Percentiles rank a stretch among this genome's conserved stretches.
phyloP scores from a whole-genome alignment of 108 stramenopile genomes.

The Pseudonitzschia delicatissima region DNA sequence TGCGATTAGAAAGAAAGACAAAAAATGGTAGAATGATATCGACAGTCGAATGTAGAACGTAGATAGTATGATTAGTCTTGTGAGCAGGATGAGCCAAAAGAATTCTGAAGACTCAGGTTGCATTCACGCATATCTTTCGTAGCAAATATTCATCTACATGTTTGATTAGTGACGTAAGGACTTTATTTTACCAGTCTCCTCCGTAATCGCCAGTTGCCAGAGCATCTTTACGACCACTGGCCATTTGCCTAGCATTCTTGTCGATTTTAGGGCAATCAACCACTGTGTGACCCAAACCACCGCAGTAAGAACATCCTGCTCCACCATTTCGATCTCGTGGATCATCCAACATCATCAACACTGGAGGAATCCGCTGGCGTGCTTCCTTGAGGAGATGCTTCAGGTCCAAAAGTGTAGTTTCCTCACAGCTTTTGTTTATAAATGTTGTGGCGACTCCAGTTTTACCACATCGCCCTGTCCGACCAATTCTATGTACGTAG shows the following conservation, averaged over 20 bases:
- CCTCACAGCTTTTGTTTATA: conserved; percentile 94
- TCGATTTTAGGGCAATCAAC: conserved; percentile 99
- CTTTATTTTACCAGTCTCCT: conserved; percentile 88
- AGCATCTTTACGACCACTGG: conserved; percentile 86
- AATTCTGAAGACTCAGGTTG: too few species aligned
- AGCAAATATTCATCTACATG: too few species aligned
- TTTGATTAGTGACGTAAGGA: too few species aligned
- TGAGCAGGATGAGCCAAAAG: too few species aligned
- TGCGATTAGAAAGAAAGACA: too few species aligned
- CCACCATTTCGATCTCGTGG: conserved; percentile 81
- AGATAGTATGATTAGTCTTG: too few species aligned
- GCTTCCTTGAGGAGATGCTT: conserved; percentile 98
- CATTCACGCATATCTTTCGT: too few species aligned
- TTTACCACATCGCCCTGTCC: conserved; percentile 98
- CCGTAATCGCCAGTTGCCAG: conserved; percentile 87
- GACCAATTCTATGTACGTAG: conserved; percentile 94
- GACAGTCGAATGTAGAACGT: too few species aligned
- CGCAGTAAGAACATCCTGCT: conserved; percentile 97
- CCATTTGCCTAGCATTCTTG: conserved; percentile 93
- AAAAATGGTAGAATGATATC: too few species aligned
- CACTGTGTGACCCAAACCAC: conserved; percentile 97
- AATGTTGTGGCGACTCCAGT: conserved; percentile 99
- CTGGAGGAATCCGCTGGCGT: conserved; percentile 97
- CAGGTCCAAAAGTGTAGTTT: conserved; percentile 92
- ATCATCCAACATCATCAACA: conserved; percentile 96